These are phyloP conservation scores for Glycine tomentella DNA, from an alignment of 306 rosid species.

Conservation along the genomic window DNA sequence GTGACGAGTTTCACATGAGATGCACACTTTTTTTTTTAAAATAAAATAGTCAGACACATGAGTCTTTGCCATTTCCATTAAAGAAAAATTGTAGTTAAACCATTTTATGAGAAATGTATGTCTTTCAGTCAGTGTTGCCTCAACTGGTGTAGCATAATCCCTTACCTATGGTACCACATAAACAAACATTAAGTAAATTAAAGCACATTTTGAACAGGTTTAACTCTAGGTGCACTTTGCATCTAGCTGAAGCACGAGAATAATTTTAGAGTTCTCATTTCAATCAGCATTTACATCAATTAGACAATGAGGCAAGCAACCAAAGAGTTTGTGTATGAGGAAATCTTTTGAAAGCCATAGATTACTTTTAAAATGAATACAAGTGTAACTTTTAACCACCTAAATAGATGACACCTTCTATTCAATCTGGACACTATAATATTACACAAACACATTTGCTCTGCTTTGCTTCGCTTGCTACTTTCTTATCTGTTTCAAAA, in stretches of 20 bases:
- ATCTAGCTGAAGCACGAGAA: background rate
- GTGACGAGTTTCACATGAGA: too few relatives aligned
- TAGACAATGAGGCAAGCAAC: background rate
- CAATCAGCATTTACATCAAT: background rate
- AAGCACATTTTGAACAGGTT: background rate
- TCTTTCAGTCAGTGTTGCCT: background rate
- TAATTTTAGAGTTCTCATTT: slow-evolving; percentile 5
- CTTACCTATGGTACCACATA: background rate
- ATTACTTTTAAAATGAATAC: slow-evolving; percentile 23
- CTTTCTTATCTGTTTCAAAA: slow-evolving; percentile 71
- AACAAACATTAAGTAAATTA: background rate
- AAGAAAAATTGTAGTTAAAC: too few relatives aligned
- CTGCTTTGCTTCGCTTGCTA: slow-evolving; percentile 53
- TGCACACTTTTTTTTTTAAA: too few relatives aligned
- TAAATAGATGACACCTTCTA: slow-evolving; percentile 15
- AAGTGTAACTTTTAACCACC: slow-evolving; percentile 32
- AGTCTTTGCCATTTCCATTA: too few relatives aligned
- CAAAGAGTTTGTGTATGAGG: slow-evolving; percentile 33
- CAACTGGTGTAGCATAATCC: too few relatives aligned
- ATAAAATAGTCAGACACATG: too few relatives aligned
- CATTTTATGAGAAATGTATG: background rate
- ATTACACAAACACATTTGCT: slow-evolving; percentile 80
- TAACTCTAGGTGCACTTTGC: background rate
- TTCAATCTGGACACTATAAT: slow-evolving; percentile 56
- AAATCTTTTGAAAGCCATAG: slow-evolving; percentile 27